Conservation (phyloP, 2,329 filamentous ascomycete genomes). For the Cercospora sp. region DNA sequence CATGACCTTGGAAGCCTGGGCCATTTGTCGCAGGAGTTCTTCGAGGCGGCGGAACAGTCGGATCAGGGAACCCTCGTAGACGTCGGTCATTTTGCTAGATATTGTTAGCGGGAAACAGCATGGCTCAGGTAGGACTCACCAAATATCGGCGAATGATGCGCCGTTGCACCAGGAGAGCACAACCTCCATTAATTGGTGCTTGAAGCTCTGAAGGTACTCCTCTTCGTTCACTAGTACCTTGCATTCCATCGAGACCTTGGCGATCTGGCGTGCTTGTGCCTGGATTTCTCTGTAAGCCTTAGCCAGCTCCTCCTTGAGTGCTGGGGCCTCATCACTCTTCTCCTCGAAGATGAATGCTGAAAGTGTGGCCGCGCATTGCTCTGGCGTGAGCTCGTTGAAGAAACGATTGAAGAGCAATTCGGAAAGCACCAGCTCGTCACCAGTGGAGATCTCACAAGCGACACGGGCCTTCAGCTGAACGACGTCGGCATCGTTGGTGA, state of each 20-base stretch:
- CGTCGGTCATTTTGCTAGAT: slow-evolving; percentile 93
- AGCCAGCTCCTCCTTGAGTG: slow-evolving; percentile 76
- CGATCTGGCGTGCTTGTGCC: slow-evolving; percentile 80
- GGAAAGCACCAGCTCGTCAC: slow-evolving; percentile 88
- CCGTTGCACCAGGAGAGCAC: slow-evolving; percentile 90
- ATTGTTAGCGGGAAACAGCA: slow-evolving; percentile 9
- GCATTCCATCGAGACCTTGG: slow-evolving; percentile 91
- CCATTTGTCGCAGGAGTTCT: slow-evolving; percentile 91
- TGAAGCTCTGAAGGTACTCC: slow-evolving; percentile 84
- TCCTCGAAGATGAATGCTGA: slow-evolving; percentile 98
- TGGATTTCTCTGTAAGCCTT: slow-evolving; percentile 87
- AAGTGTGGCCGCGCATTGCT: slow-evolving; percentile 80
- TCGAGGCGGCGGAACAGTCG: slow-evolving; percentile 93
- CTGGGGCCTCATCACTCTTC: slow-evolving; percentile 73
- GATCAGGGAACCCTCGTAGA: slow-evolving; percentile 95
- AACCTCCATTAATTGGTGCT: slow-evolving; percentile 96
- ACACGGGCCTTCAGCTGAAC: slow-evolving; percentile 96
- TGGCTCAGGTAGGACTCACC: slow-evolving; percentile 60
- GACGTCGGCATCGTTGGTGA: slow-evolving; percentile 93
- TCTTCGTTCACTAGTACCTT: slow-evolving; percentile 94
- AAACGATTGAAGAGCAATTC: slow-evolving; percentile 96
- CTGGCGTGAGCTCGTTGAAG: slow-evolving; percentile 92
- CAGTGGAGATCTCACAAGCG: slow-evolving; percentile 95
- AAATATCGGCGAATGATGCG: slow-evolving; percentile 87
- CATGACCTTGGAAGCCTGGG: slow-evolving; percentile 95